Conservation (phyloP, 139 green algal species). For the Dunaliella sp. region DNA sequence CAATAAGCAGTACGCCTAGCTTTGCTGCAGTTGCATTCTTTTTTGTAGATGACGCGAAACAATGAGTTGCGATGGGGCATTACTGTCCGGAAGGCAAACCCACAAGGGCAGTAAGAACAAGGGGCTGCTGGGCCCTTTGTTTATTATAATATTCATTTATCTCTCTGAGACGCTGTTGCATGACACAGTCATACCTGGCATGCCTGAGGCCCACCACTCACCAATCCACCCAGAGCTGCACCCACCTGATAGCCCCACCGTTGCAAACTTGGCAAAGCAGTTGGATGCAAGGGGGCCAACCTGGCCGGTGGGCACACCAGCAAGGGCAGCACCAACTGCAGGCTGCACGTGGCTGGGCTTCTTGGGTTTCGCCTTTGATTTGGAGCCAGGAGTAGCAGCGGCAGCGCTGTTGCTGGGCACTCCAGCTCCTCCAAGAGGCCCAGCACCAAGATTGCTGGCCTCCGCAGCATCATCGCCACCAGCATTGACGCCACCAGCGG, state of each 20-base stretch:
- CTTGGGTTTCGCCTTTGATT: background rate
- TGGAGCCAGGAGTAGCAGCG: background rate
- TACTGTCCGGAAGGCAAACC: no score
- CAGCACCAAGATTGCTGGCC: background rate
- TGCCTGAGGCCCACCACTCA: no score
- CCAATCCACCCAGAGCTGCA: no score
- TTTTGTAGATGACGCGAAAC: no score
- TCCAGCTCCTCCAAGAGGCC: background rate
- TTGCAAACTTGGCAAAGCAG: slow-evolving; percentile 78
- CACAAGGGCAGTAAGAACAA: no score
- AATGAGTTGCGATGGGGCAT: no score
- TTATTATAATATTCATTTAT: no score
- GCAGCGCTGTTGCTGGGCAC: background rate
- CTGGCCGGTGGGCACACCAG: background rate
- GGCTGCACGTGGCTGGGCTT: background rate
- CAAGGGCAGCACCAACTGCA: background rate
- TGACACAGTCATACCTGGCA: no score
- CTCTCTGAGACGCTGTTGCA: no score
- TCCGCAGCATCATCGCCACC: background rate
- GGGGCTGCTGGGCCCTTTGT: no score
- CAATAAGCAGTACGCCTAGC: no score
- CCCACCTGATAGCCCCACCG: slow-evolving; percentile 24
- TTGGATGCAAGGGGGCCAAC: slow-evolving; percentile 30
- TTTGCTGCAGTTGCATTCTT: no score
- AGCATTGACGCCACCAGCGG: background rate